Evolutionary conservation across 352 stramenopile species (phyloP), one percentile per base, ranked within the genome.

Genomic region (Phytophthora sp.): DNA sequence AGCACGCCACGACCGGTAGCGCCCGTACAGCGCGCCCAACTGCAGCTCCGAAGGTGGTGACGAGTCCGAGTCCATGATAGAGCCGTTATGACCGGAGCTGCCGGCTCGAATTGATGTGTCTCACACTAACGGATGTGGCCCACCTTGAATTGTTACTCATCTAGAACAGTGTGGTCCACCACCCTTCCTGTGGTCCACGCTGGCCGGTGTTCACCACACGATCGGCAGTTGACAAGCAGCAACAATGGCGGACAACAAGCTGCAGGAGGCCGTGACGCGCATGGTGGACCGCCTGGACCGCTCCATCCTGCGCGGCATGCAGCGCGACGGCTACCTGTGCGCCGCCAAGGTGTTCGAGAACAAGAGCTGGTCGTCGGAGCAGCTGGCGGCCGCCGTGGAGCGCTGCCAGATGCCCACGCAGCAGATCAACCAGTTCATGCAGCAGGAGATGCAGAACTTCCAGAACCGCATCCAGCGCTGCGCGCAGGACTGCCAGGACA

Each of bases 271-370:
- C 46, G 86, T 96, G 51, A 69, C 48, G 69, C 88, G 81, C 62
- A 94, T 94, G 86, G 88, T 95, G 67, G 86, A 96, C 65, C 76
- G 77, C 54, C 63, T 96, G 39, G 88, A 96, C 68, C 82, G 79
- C 53, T 83, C 72, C 24, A 59, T 93, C 41, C 66, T 96, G 60
- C 88, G 88, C 20, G 62, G 76, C 43, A 78, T 96, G 58, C 85
- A 95, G 80, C 87, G 88, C 64, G 74, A 84, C 26, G 81, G 82
- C 21, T 96, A 96, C 60, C 62, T 94, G 51, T 94, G 88, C 60
- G 87, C 82, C n/a, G 88, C 85, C 55, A 93, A 95, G 50, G 91
- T 85, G 60, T 95, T 96, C 41, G 88, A 96, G 63, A 91, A 93
- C 80, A 93, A 89, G 65, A 75, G 54, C 58, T 86, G 74, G 72